These are phyloP conservation scores for Perkinsus marinus DNA, from an alignment of 169 alveolate species.

Conservation along the genomic window DNA sequence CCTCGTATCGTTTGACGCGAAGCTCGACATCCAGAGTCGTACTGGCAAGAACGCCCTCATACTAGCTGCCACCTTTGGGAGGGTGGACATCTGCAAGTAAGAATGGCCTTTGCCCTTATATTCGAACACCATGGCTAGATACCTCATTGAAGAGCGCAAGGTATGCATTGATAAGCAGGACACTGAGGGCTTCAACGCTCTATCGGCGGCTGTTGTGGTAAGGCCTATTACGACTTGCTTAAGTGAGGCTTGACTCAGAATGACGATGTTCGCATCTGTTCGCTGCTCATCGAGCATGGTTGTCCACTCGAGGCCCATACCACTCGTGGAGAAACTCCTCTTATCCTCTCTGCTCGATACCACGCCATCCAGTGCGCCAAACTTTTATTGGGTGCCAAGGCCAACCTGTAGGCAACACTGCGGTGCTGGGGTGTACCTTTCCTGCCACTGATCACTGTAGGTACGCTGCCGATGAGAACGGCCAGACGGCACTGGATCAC, in stretches of 20 bases:
- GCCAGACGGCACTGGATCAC: slow-evolving; percentile 2
- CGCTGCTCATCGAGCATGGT: background rate
- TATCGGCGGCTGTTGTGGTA: background rate
- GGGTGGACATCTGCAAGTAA: background rate
- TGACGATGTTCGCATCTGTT: background rate
- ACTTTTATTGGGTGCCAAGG: background rate
- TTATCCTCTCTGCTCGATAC: background rate
- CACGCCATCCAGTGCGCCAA: background rate
- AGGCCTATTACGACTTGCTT: background rate
- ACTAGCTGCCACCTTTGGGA: background rate
- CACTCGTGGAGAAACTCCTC: background rate
- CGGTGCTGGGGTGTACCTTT: too few relatives aligned
- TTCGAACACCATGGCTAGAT: background rate
- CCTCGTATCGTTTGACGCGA: background rate
- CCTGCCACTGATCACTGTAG: background rate
- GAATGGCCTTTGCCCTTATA: background rate
- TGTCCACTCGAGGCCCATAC: background rate
- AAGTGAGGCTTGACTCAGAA: background rate
- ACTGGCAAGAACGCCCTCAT: background rate
- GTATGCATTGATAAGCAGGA: background rate
- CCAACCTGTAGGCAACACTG: background rate
- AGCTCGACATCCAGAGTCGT: background rate
- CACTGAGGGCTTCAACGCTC: slow-evolving; percentile 1
- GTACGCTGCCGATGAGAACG: background rate
- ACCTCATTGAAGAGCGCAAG: background rate